These are phyloP conservation scores for Madurella fahalii DNA, from an alignment of 2,329 filamentous ascomycete genomes.

Conservation along the genomic window DNA sequence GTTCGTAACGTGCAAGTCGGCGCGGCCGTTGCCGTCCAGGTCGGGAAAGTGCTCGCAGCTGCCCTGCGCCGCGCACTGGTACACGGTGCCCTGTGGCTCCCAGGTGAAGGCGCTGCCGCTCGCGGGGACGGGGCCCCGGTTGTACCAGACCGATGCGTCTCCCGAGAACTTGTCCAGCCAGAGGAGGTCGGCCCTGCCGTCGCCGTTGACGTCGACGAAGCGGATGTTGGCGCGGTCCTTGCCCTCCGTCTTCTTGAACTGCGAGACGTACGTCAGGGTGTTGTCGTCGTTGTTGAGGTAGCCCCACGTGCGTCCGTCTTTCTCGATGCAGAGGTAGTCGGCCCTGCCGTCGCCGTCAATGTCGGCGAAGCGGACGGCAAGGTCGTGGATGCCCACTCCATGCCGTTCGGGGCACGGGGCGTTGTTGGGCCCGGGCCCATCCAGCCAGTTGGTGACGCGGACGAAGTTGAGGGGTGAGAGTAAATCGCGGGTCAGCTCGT, in stretches of 20 bases:
- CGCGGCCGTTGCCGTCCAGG: conserved; percentile 27
- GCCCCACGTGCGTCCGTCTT: conserved; percentile 8
- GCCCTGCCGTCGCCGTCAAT: conserved; percentile 15
- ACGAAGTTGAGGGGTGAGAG: conserved; percentile 2
- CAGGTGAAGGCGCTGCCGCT: neutral
- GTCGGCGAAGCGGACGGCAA: conserved; percentile 8
- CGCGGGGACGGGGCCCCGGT: conserved; percentile 23
- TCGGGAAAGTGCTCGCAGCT: conserved; percentile 25
- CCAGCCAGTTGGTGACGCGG: neutral
- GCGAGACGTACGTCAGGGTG: conserved; percentile 21
- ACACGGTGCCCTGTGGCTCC: neutral
- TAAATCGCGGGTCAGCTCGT: neutral
- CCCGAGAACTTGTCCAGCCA: conserved; percentile 33
- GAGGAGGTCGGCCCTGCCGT: conserved; percentile 34
- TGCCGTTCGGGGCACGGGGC: neutral
- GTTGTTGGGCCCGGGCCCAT: too few relatives aligned
- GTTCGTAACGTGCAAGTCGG: conserved; percentile 23
- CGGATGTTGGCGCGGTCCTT: conserved; percentile 35
- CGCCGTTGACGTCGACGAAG: conserved; percentile 38
- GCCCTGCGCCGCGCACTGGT: conserved; percentile 12
- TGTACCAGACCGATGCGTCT: conserved; percentile 31
- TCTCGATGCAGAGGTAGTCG: conserved; percentile 20
- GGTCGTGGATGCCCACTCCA: neutral
- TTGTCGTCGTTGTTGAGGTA: conserved; percentile 17
- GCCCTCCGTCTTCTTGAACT: conserved; percentile 29